Evolutionary conservation across 352 stramenopile genomes (phyloP), one percentile per base, ranked within the genome.

Genomic region (Globisporangium heterothallicum): DNA sequence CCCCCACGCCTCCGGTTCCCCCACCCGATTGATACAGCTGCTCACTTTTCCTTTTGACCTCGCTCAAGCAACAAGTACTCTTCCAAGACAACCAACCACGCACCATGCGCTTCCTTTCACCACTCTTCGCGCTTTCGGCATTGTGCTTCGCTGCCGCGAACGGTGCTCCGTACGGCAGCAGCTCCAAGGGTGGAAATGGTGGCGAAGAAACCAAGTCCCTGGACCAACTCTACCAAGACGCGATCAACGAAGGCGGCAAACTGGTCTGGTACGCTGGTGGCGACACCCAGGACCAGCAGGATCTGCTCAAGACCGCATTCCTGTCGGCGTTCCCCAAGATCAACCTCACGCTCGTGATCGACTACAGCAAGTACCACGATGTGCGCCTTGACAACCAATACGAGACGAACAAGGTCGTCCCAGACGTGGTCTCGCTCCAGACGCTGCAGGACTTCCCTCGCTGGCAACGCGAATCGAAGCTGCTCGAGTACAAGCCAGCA

Each of bases 271-370:
- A 78, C 49, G 50, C 64, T 43, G 65, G 68, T 16, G 68, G 66
- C 42, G 71, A 79, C 38, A 64, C 58, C 38, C 36, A 56, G 4
- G 56, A 34, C 2, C 66, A 79, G 49, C 60, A 70, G 19, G 47
- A 67, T 14, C 30, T 13, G 0, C 29, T 66, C 14, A 49, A 60
- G 19, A 43, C 67, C 4, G 59, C 59, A 26, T 74, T 72, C 58
- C 34, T 18, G 2, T 53, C 48, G 0, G 53, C 64, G 3, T 81
- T 72, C 66, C 72, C 78, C 21, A 38, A 72, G 8, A 70, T 87
- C 60, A 84, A 84, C 44, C 74, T 84, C 67, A 80, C 71, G 27
- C 46, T 85, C 27, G 58, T 79, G 53, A 61, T 78, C 14, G 74
- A 80, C 60, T 77, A 84, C 65, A 66, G 52, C 65, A 79, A 79